Evolutionary conservation across 2,329 filamentous ascomycete species (phyloP).

Genomic region (Ophiostoma sp.): DNA sequence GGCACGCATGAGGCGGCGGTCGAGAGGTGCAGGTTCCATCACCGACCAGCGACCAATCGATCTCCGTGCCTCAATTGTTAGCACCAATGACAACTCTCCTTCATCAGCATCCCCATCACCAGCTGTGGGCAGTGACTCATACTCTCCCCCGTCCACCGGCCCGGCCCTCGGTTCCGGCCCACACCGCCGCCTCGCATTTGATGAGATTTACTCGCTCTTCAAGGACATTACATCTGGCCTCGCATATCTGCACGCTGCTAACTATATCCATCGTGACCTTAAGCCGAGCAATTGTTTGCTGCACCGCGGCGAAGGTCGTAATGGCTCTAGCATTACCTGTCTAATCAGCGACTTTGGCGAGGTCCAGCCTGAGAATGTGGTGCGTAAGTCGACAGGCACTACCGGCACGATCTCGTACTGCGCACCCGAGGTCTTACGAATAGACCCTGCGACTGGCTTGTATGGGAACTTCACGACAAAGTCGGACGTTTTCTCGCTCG

Average conservation of each 20-base stretch:
- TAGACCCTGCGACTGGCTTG: constrained; percentile 58
- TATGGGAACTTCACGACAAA: constrained; percentile 95
- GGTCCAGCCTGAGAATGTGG: constrained; percentile 76
- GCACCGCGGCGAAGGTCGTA: constrained; percentile 60
- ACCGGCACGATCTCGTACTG: constrained; percentile 98
- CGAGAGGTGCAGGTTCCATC: constrained; percentile 57
- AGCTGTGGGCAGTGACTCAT: neutral
- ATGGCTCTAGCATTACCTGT: constrained; percentile 56
- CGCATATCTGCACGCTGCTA: constrained; percentile 80
- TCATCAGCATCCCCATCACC: neutral
- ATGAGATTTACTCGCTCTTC: constrained; percentile 96
- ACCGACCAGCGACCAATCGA: constrained; percentile 53
- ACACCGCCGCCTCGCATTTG: constrained; percentile 34
- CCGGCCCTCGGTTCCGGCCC: neutral
- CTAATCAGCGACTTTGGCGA: constrained; percentile 98
- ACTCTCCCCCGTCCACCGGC: neutral
- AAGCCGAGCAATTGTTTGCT: constrained; percentile 95
- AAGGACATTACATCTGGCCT: constrained; percentile 90
- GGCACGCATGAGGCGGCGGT: constrained; percentile 75
- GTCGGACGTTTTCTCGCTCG: constrained; percentile 95
- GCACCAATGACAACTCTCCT: neutral
- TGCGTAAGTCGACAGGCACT: constrained; percentile 82
- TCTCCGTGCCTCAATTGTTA: constrained; percentile 32
- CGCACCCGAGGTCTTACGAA: constrained; percentile 82
- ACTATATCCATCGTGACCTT: constrained; percentile 92